Conservation (phyloP, 2,329 filamentous ascomycete species). For the Pleoardoris graminearum region DNA sequence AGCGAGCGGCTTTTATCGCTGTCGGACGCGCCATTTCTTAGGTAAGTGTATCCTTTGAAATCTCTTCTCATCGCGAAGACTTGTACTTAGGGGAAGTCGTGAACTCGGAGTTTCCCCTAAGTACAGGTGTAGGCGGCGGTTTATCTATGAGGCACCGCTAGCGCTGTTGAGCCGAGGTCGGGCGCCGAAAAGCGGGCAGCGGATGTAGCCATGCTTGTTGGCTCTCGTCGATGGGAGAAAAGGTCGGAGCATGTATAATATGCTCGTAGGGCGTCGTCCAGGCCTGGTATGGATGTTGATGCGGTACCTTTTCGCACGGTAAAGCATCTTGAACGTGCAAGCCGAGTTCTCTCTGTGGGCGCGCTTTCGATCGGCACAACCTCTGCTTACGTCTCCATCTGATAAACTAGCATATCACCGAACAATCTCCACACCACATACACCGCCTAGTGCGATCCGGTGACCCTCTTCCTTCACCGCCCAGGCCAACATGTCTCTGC, state of each 20-base stretch:
- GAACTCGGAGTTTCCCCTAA: slow-evolving; percentile 34
- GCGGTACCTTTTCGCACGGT: not conserved
- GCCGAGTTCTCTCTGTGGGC: too few relatives aligned
- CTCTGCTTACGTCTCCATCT: not conserved
- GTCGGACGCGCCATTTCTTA: slow-evolving; percentile 35
- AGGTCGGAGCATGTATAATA: not conserved
- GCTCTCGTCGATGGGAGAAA: not conserved
- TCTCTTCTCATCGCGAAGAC: slow-evolving; percentile 33
- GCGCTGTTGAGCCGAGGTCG: slow-evolving; percentile 5
- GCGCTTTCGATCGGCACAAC: slow-evolving; percentile 10
- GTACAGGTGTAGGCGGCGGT: slow-evolving; percentile 32
- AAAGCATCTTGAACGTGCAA: not conserved
- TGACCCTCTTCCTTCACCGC: slow-evolving; percentile 1
- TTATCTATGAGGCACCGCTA: slow-evolving; percentile 38
- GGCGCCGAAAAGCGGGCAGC: slow-evolving; percentile 1
- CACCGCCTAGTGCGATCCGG: not conserved
- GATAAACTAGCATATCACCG: slow-evolving; percentile 2
- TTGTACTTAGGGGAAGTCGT: slow-evolving; percentile 40
- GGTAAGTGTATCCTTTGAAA: slow-evolving; percentile 36
- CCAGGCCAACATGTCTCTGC: slow-evolving; percentile 15
- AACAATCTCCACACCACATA: slow-evolving; percentile 1
- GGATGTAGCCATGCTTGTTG: not conserved
- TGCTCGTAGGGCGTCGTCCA: not conserved
- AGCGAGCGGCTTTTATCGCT: slow-evolving; percentile 33
- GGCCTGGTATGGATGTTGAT: too few relatives aligned